Base-by-base conservation (phyloP, 1,284 basidiomycete genomes). In the Macrocybe sp. region DNA sequence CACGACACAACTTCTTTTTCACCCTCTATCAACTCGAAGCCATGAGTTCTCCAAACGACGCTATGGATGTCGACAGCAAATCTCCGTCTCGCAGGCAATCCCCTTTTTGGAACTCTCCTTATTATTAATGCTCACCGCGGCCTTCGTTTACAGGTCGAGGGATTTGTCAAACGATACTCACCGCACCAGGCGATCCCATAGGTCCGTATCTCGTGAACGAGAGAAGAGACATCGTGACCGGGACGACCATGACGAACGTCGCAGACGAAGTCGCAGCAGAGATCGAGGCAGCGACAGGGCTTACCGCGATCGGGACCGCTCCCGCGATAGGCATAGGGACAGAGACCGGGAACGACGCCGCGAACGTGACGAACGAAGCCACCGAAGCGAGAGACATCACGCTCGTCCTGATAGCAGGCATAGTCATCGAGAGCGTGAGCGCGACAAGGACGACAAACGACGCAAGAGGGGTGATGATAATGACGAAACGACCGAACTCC, bases 151-250 rank as follows among this genome's bases (percentile, higher is more conserved):
- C 53, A 85, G 82, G 46, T 81, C 82, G 55, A 79, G 82, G 54
- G 82, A 82, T 60, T 78, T 78, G 61, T 89, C 85, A 9, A 79
- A 79, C 37, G 86, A 88, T 59, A 89, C 85, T 14, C 76, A 80
- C 54, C 78, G 77, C 41, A 87, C 85, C 32, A 75, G 73, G 55
- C 75, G 76, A 51, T 89, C 86, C 38, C 84, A 87, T 58, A 74
- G 80, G 52, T 89, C 88, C 16, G 68, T 69, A 44, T 89, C 87
- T 34, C 70, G 74, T 53, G 83, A 84, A 40, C 69, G 74, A 52
- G 75, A 77, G 11, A 67, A 63, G 54, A 73, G 74, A 55, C 83
- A 81, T 57, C 72, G 76, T 43, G 81, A 82, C 53, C 65, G 65
- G 54, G 61, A 60, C 37, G 68, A 67, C 35, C 70, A 72, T 49